Conservation (phyloP, 2,329 filamentous ascomycete species). For the Fusarium brevicatenulatum region DNA sequence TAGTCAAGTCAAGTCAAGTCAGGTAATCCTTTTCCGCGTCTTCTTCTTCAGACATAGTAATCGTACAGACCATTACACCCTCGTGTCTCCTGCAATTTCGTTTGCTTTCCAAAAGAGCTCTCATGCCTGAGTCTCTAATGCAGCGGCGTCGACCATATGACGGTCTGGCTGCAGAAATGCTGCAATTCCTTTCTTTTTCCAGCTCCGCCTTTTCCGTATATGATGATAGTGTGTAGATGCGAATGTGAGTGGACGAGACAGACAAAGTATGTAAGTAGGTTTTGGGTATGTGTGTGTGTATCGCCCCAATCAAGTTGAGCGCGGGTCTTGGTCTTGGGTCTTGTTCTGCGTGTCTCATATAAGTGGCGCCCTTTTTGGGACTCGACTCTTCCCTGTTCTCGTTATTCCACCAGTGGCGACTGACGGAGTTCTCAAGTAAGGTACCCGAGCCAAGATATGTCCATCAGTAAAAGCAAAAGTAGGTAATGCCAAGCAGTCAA, state of each 20-base stretch:
- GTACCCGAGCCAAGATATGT: conserved; percentile 33
- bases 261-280: conserved; percentile 30
- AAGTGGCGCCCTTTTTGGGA: conserved; percentile 16
- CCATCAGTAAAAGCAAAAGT: not conserved
- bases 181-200: conserved; percentile 22
- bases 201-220: conserved; percentile 23
- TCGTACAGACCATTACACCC: conserved; percentile 37
- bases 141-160: conserved; percentile 9
- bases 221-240: conserved; percentile 30
- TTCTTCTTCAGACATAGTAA: conserved; percentile 9
- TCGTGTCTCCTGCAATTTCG: conserved; percentile 2
- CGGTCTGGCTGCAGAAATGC: conserved; percentile 12
- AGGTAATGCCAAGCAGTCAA: not conserved
- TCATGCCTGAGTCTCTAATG: conserved; percentile 13
- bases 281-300: not conserved
- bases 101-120: conserved; percentile 15
- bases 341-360: conserved; percentile 38
- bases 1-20: not conserved
- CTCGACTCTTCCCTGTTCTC: conserved; percentile 25
- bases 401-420: conserved; percentile 9
- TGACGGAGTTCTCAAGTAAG: conserved; percentile 30
- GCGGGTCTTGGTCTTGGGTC: conserved; percentile 8
- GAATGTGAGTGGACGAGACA: conserved; percentile 32
- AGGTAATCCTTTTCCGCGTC: conserved; percentile 4
- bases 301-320: conserved; percentile 4